Evolutionary conservation across 768 basidiomycete species (phyloP), one percentile per base, ranked within the genome.

Genomic region (Rhodotorula sphaerocarpa): DNA sequence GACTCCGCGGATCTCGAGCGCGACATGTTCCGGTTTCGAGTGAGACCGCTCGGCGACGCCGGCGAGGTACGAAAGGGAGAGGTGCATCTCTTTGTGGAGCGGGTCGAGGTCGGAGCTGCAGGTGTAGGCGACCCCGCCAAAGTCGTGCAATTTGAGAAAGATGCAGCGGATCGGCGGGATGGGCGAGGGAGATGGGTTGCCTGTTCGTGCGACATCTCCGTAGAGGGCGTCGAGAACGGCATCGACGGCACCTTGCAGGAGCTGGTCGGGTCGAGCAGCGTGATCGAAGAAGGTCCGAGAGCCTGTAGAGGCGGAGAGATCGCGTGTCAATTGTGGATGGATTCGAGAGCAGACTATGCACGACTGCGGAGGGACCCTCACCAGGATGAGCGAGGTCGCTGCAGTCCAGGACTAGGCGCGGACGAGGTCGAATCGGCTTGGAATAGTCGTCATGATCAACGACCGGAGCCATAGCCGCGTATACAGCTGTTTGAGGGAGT

Each of bases 41-140:
- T 10, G 23, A 18, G 51, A n/a, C 11, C 30, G 27, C 3, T 20
- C 3, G 15, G 28, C 46, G 4, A 72, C 56, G 12, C 18, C 33
- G 54, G 75, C 75, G 74, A 88, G 79, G 74, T 88, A 82, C 51
- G 83, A 79, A 28, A 85, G 79, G 11, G 86, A 84, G 52, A 87
- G 79, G 70, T 86, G 83, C 34, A 88, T 83, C 75, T 88, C 84
- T 76, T 89, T 88, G 73, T 82, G 77, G 21, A 77, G 73, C 18
- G 75, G 55, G 53, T 74, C 74, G 3, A 75, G 69, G n/a, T 73
- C 66, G 0, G 78, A 77, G 57, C 86, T 86, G 42, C 71, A 78
- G 0, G 86, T 85, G 73, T 86, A 78, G 36, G 87, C 87, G 15
- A 87, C 82, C 36, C 86, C 86, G 25, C 79, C 79, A 80, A 87